phyloP scores from a whole-genome alignment of 176 grass and related monocot genomes.

The Rhynchospora breviuscula region DNA sequence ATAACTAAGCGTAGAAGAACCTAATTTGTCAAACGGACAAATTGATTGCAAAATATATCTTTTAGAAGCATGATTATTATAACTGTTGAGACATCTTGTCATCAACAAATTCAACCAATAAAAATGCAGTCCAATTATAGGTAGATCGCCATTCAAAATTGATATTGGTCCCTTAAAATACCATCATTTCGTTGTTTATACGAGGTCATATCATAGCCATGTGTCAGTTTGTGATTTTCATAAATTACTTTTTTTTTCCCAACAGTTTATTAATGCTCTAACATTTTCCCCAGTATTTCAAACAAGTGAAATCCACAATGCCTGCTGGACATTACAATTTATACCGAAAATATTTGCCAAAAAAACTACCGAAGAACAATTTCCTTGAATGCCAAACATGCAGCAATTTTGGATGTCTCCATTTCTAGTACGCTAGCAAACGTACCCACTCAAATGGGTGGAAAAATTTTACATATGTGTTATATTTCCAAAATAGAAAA shows the following conservation, averaged over 20 bases:
- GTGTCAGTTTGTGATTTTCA: slow-evolving; percentile 4
- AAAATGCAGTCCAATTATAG: slow-evolving; percentile 13
- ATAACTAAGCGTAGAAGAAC: background rate
- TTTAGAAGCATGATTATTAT: slow-evolving; percentile 18
- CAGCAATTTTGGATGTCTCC: background rate
- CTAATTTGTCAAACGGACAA: slow-evolving; percentile 11
- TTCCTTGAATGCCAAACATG: background rate
- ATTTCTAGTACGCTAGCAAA: background rate
- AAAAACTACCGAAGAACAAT: background rate
- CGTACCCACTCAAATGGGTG: too few relatives aligned
- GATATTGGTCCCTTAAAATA: background rate
- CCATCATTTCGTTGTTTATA: slow-evolving; percentile 9
- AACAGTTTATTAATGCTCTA: background rate
- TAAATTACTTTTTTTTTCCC: background rate
- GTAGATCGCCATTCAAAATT: slow-evolving; percentile 4
- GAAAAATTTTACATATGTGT: too few relatives aligned
- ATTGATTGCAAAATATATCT: background rate
- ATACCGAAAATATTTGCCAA: background rate
- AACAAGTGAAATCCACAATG: background rate
- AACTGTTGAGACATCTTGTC: slow-evolving; percentile 2
- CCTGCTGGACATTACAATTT: background rate
- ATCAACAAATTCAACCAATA: background rate
- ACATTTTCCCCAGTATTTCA: background rate
- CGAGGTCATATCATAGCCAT: background rate
- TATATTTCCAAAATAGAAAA: too few relatives aligned